These are phyloP conservation scores for Hemileia vastatrix DNA, from an alignment of 1,284 basidiomycete genomes.

Conservation along the genomic window DNA sequence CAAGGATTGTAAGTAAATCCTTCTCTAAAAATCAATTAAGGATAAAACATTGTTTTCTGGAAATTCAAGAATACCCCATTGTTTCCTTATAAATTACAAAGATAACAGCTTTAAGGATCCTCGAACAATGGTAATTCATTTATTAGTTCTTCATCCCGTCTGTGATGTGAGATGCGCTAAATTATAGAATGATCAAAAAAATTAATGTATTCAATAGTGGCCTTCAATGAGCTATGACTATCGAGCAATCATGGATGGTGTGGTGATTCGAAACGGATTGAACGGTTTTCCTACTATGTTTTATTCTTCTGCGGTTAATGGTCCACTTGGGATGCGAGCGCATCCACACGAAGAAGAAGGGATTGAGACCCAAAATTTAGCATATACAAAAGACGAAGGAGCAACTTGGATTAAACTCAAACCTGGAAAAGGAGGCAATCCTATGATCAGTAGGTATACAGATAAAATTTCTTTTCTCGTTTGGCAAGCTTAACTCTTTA, in stretches of 20 bases:
- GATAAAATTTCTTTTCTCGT: background rate
- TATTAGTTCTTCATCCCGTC: background rate
- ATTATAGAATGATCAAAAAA: too few relatives aligned
- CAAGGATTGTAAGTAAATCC: constrained; percentile 8
- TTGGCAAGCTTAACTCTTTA: background rate
- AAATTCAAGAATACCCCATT: too few relatives aligned
- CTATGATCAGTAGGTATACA: constrained; percentile 26
- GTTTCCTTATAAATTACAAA: background rate
- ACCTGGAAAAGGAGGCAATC: constrained; percentile 24
- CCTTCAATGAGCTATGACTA: constrained; percentile 28
- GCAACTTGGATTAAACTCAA: constrained; percentile 27
- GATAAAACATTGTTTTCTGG: background rate
- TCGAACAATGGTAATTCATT: constrained; percentile 20
- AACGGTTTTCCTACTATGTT: constrained; percentile 26
- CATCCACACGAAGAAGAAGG: constrained; percentile 23
- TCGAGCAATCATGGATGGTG: constrained; percentile 30
- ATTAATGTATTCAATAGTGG: background rate
- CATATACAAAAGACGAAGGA: constrained; percentile 28
- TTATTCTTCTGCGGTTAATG: constrained; percentile 26
- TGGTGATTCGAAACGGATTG: constrained; percentile 24
- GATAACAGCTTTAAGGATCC: constrained; percentile 15
- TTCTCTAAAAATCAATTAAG: background rate
- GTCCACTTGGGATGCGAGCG: constrained; percentile 26
- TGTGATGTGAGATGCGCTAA: too few relatives aligned
- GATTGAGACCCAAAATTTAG: constrained; percentile 27